These are phyloP conservation scores for Liquidambar formosana DNA, from an alignment of 164 flowering plant genomes.

Conservation along the genomic window DNA sequence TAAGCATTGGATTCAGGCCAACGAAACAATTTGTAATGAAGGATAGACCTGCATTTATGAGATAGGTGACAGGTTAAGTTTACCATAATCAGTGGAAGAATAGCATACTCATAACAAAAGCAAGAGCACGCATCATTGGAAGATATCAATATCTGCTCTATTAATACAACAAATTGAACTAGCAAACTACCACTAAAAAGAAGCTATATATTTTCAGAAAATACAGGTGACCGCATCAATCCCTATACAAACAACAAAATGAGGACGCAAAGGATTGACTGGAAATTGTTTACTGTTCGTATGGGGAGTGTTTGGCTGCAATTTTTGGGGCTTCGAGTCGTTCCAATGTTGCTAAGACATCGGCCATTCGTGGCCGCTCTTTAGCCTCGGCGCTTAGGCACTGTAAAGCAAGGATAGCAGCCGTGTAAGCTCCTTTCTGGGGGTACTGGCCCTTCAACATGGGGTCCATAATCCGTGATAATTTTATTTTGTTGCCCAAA, in stretches of 20 bases:
- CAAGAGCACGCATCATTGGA: too few species aligned
- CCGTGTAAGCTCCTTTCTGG: constrained; percentile 63
- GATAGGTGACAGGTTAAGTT: constrained; percentile 28
- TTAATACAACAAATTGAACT: too few species aligned
- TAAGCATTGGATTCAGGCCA: too few species aligned
- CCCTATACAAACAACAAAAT: too few species aligned
- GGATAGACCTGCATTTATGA: too few species aligned
- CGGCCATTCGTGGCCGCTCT: constrained; percentile 64
- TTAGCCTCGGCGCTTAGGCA: constrained; percentile 63
- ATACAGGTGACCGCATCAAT: not conserved
- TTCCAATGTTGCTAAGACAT: constrained; percentile 64
- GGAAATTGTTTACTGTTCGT: constrained; percentile 21
- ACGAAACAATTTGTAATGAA: too few species aligned
- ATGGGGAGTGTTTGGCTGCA: constrained; percentile 28
- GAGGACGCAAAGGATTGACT: constrained; percentile 30
- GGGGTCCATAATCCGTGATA: constrained; percentile 73
- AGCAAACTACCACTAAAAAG: too few species aligned
- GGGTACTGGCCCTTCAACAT: constrained; percentile 51
- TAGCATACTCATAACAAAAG: too few species aligned
- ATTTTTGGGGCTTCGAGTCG: constrained; percentile 49
- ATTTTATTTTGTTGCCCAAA: constrained; percentile 50
- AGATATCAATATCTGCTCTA: too few species aligned
- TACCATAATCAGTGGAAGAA: too few species aligned
- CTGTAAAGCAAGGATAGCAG: constrained; percentile 61
- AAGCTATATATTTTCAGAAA: too few species aligned